Conservation (phyloP, 2,329 filamentous ascomycete genomes). For the Colletotrichum noveboracense region DNA sequence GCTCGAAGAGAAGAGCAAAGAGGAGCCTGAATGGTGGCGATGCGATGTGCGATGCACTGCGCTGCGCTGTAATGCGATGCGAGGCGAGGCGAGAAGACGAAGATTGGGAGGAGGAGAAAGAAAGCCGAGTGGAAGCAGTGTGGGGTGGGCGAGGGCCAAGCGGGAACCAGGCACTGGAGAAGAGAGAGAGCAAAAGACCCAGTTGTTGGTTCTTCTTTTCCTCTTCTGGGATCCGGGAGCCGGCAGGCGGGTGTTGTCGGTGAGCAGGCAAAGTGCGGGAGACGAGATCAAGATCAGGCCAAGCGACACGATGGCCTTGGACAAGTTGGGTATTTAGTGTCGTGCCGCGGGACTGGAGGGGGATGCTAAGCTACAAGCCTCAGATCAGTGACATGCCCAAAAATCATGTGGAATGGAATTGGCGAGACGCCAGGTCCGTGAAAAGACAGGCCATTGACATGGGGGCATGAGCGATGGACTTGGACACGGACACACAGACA, state of each 20-base stretch:
- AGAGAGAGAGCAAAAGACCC: not conserved
- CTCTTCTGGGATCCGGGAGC: not conserved
- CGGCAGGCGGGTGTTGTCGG: slow-evolving; percentile 2
- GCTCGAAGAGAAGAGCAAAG: not conserved
- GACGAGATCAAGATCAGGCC: not conserved
- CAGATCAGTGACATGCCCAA: slow-evolving; percentile 15
- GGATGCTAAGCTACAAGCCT: slow-evolving; percentile 9
- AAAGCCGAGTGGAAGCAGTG: not conserved
- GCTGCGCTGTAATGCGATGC: not conserved
- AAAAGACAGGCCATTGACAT: not conserved
- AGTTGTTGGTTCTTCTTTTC: not conserved
- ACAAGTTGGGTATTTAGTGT: not conserved
- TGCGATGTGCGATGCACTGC: not conserved
- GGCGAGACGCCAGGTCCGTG: not conserved
- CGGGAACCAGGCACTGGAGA: not conserved
- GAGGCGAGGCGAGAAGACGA: not conserved
- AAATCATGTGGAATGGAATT: slow-evolving; percentile 13
- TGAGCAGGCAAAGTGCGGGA: slow-evolving; percentile 1
- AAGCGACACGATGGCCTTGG: not conserved
- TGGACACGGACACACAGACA: slow-evolving; percentile 2
- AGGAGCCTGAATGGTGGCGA: slow-evolving; percentile 2
- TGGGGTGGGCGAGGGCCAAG: not conserved
- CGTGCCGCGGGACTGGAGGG: not conserved
- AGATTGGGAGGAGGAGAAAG: not conserved
- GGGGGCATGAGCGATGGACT: not conserved